Conservation (phyloP, 164 flowering plant genomes). For the Nelumbo lutea region DNA sequence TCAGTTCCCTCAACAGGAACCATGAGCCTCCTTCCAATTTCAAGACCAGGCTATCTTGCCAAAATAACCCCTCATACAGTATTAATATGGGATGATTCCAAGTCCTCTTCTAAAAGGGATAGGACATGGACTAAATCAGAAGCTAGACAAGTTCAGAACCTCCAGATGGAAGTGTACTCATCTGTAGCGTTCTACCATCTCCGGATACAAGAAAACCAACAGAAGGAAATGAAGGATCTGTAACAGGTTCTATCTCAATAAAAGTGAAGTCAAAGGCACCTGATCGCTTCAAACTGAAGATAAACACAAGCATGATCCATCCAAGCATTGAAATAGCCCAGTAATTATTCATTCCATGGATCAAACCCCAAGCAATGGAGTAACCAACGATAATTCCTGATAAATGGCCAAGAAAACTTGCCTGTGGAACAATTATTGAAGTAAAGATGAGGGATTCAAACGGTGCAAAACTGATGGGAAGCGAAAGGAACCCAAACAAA, state of each 20-base stretch:
- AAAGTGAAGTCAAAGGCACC: slow-evolving; percentile 68
- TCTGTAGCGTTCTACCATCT: slow-evolving; percentile 67
- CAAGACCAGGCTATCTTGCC: not conserved
- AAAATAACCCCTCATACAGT: not conserved
- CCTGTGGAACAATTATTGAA: slow-evolving; percentile 96
- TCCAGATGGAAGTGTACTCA: slow-evolving; percentile 49
- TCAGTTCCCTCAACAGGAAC: not conserved
- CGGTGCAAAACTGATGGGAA: slow-evolving; percentile 96
- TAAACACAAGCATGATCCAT: slow-evolving; percentile 65
- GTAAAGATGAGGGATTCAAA: slow-evolving; percentile 92
- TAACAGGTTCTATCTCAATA: slow-evolving; percentile 78
- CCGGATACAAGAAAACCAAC: slow-evolving; percentile 67
- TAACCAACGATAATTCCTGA: slow-evolving; percentile 92
- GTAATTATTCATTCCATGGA: slow-evolving; percentile 91
- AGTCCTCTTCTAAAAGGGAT: not conserved
- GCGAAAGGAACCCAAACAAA: slow-evolving; percentile 84
- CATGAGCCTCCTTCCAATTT: not conserved
- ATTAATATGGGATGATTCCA: not conserved
- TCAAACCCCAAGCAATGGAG: slow-evolving; percentile 86
- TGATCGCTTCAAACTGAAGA: slow-evolving; percentile 81
- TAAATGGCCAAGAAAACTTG: slow-evolving; percentile 93
- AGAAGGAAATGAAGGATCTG: slow-evolving; percentile 77
- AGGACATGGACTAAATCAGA: not conserved
- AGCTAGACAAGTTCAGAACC: slow-evolving; percentile 66
- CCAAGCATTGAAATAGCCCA: slow-evolving; percentile 95